Percentiles rank a stretch among this genome's conserved stretches.
Conservation (phyloP, 2,329 filamentous ascomycete species). For the Venturia effusa region DNA sequence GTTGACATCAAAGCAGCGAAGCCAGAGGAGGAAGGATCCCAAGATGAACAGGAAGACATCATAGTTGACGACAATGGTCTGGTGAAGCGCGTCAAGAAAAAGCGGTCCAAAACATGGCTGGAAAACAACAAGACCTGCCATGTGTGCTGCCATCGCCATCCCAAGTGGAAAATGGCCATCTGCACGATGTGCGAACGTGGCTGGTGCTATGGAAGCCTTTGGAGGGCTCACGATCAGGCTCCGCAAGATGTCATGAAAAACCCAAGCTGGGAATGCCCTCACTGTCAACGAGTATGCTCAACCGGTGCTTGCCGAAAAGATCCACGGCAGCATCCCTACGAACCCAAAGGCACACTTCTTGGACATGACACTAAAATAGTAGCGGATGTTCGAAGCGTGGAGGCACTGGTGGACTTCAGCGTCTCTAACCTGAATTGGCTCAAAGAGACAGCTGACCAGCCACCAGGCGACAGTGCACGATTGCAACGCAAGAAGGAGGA, state of each 20-base stretch:
- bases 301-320: conserved; percentile 67
- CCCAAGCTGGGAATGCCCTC: conserved; percentile 78
- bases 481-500: conserved; percentile 26
- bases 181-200: conserved; percentile 66
- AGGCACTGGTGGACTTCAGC: conserved; percentile 82
- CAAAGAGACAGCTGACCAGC: conserved; percentile 39
- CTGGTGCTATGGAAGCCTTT: conserved; percentile 91
- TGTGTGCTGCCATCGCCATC: conserved; percentile 70
- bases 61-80: conserved; percentile 54
- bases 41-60: conserved; percentile 33
- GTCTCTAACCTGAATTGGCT: conserved; percentile 83
- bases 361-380: conserved; percentile 86
- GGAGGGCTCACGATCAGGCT: conserved; percentile 82
- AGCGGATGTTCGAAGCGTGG: conserved; percentile 82
- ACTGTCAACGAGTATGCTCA: conserved; percentile 76
- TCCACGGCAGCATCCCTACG: conserved; percentile 62
- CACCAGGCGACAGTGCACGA: conserved; percentile 35
- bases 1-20: conserved; percentile 62
- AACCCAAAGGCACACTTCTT: conserved; percentile 75
- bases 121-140: conserved; percentile 56
- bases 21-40: conserved; percentile 28
- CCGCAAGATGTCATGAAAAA: conserved; percentile 74
- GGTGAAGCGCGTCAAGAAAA: conserved; percentile 54
- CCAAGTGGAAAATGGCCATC: conserved; percentile 71
- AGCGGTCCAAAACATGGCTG: conserved; percentile 39